phyloP scores from a whole-genome alignment of 2,329 filamentous ascomycete genomes.

The Cladosporium halotolerans region DNA sequence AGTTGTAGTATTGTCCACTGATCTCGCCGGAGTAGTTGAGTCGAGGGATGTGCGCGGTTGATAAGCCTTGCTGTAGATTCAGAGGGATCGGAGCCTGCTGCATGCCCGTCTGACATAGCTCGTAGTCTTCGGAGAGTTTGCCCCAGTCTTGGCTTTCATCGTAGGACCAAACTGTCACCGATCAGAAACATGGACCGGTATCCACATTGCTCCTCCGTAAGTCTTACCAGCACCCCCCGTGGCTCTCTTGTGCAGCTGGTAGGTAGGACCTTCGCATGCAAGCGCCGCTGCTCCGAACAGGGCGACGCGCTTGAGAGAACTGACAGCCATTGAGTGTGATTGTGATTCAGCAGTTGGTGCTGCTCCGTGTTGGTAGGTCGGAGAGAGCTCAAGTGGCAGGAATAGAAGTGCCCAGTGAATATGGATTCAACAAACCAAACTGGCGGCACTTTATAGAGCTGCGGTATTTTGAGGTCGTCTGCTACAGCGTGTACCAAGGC shows the following conservation, averaged over 20 bases:
- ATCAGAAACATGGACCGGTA: too few species aligned
- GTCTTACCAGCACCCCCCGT: background rate
- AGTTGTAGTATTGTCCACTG: conserved; percentile 42
- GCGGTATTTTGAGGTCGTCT: too few species aligned
- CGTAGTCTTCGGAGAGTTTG: conserved; percentile 29
- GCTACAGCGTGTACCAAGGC: too few species aligned
- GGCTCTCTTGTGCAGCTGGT: conserved; percentile 4
- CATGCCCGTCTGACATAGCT: conserved; percentile 45
- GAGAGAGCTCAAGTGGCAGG: too few species aligned
- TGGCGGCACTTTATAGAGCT: too few species aligned
- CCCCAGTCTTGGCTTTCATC: conserved; percentile 20
- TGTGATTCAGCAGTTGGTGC: background rate
- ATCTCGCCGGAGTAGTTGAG: conserved; percentile 38
- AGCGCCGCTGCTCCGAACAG: background rate
- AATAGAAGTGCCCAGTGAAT: too few species aligned
- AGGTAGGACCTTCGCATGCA: background rate
- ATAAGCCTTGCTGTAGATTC: conserved; percentile 36
- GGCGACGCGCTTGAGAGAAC: background rate
- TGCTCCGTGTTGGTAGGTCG: too few species aligned
- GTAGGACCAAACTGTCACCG: conserved; percentile 15
- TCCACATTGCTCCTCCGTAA: background rate
- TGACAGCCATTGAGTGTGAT: background rate
- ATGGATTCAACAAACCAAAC: too few species aligned
- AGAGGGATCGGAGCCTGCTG: conserved; percentile 47
- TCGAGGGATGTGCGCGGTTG: conserved; percentile 33